phyloP scores from a whole-genome alignment of 2,329 filamentous ascomycete species.

The Didymella arachidicola region DNA sequence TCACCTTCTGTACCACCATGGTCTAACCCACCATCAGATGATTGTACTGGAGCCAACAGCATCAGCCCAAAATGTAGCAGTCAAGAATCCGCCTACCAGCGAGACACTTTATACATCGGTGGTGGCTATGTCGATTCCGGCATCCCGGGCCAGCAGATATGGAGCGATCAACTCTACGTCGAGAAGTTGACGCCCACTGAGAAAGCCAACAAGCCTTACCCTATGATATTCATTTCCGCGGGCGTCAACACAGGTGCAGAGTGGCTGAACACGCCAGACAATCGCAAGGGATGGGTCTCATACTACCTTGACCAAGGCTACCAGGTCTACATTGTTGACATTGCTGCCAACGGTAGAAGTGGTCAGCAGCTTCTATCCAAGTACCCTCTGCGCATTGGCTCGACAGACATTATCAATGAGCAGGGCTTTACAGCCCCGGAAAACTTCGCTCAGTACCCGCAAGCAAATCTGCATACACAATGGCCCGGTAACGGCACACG shows the following conservation, averaged over 20 bases:
- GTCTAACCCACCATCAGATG: background rate
- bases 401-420: conserved; percentile 24
- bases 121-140: conserved; percentile 35
- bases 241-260: conserved; percentile 30
- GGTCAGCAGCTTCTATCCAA: conserved; percentile 18
- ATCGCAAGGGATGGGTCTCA: conserved; percentile 30
- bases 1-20: background rate
- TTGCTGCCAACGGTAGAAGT: conserved; percentile 24
- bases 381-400: conserved; percentile 23
- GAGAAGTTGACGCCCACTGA: conserved; percentile 31
- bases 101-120: conserved; percentile 39
- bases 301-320: conserved; percentile 33
- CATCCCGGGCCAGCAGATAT: conserved; percentile 28
- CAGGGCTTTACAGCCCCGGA: conserved; percentile 27
- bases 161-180: conserved; percentile 33
- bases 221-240: conserved; percentile 35
- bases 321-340: conserved; percentile 33
- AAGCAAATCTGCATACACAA: conserved; percentile 30
- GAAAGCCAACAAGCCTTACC: conserved; percentile 25
- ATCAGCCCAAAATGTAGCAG: conserved; percentile 31
- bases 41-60: conserved; percentile 28
- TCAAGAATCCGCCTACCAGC: conserved; percentile 31
- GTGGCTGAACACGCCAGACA: conserved; percentile 30
- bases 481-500: conserved; percentile 29
- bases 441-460: conserved; percentile 25